Percentiles rank a stretch among this genome's conserved stretches.
Conservation (phyloP, 179 eudicot genomes). For the Drosera spatulata region DNA sequence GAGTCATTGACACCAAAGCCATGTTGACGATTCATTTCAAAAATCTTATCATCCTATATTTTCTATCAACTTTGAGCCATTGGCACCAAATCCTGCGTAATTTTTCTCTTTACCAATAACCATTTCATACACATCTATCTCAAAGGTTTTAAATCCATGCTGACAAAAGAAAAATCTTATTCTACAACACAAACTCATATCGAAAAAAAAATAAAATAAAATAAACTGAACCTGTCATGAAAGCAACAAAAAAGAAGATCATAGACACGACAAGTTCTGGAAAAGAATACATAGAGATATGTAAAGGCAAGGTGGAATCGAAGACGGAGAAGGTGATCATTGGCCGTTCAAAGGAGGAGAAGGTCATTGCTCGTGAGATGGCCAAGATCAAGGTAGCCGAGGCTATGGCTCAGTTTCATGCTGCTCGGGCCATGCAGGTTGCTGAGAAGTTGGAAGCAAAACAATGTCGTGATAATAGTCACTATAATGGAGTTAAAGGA, state of each 20-base stretch:
- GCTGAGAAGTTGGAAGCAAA: constrained; percentile 41
- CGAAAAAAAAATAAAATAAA: background rate
- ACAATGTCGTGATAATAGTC: constrained; percentile 6
- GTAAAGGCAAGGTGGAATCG: constrained; percentile 22
- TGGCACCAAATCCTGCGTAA: too few relatives aligned
- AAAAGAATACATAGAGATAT: constrained; percentile 43
- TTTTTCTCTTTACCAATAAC: too few relatives aligned
- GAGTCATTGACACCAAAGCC: too few relatives aligned
- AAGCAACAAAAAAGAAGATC: constrained; percentile 56
- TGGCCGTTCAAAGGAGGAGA: constrained; percentile 46
- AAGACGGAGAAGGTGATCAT: constrained; percentile 32
- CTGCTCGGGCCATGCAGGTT: constrained; percentile 40
- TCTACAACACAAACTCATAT: too few relatives aligned
- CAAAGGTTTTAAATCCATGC: too few relatives aligned
- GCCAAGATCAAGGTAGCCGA: constrained; percentile 63
- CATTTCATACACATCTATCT: too few relatives aligned
- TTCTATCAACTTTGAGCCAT: too few relatives aligned
- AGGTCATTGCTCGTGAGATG: constrained; percentile 36
- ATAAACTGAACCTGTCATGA: constrained; percentile 17
- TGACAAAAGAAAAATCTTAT: too few relatives aligned
- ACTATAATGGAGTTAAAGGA: background rate
- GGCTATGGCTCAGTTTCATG: constrained; percentile 52
- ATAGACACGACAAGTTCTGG: constrained; percentile 61
- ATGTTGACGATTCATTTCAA: too few relatives aligned
- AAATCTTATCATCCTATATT: too few relatives aligned